Evolutionary conservation across 2,329 filamentous ascomycete species (phyloP).

Genomic region (Aphanoascus verrucosus): DNA sequence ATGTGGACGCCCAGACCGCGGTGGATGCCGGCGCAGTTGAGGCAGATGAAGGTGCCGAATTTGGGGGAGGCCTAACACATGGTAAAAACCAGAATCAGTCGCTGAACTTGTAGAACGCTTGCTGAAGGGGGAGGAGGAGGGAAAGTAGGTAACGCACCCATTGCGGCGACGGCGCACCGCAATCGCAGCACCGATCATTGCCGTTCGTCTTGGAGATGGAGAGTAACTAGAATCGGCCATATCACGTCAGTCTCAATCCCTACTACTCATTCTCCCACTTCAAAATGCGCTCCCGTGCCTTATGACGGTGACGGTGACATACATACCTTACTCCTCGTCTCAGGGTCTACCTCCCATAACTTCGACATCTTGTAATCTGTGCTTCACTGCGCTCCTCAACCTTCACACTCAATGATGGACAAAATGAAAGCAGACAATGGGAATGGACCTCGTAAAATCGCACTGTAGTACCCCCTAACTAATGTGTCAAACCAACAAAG

Average conservation of each 20-base stretch:
- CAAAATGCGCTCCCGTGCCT: too few relatives aligned
- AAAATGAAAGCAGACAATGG: too few relatives aligned
- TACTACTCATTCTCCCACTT: too few relatives aligned
- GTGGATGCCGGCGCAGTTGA: conserved; percentile 89
- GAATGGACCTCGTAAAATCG: too few relatives aligned
- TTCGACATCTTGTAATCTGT: conserved; percentile 42
- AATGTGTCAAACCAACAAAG: too few relatives aligned
- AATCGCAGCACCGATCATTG: conserved; percentile 90
- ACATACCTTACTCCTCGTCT: conserved; percentile 75
- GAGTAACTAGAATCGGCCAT: conserved; percentile 53
- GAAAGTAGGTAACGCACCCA: conserved; percentile 54
- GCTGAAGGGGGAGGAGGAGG: not conserved
- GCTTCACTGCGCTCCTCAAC: too few relatives aligned
- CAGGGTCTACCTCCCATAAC: conserved; percentile 98
- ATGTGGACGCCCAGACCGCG: conserved; percentile 94
- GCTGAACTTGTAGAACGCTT: not conserved
- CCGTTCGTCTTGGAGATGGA: conserved; percentile 81
- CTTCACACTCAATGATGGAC: too few relatives aligned
- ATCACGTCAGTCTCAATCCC: not conserved
- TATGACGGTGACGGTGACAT: too few relatives aligned
- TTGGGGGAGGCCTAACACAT: conserved; percentile 78
- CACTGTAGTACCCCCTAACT: too few relatives aligned
- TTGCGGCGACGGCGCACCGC: conserved; percentile 88
- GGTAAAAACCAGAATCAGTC: too few relatives aligned
- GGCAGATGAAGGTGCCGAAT: conserved; percentile 97